These are phyloP conservation scores for Zygosaccharomyces lentus DNA, from an alignment of 805 yeast species.

Conservation along the genomic window DNA sequence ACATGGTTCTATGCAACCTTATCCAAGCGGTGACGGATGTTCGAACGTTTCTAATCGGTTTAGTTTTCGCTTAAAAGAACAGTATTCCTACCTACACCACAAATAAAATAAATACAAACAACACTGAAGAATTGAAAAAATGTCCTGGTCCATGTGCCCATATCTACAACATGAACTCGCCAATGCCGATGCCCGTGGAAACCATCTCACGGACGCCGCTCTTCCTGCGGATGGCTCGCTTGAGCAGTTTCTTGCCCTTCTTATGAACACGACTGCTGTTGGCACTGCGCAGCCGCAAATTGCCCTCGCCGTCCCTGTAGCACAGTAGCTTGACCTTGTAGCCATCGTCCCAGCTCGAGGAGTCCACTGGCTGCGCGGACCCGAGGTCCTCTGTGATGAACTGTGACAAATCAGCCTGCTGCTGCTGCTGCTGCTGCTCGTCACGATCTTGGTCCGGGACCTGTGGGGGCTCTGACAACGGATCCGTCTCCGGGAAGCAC, in stretches of 20 bases:
- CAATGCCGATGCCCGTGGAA: slow-evolving; percentile 32
- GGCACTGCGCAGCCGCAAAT: slow-evolving; percentile 23
- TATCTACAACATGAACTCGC: slow-evolving; percentile 33
- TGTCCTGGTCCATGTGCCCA: slow-evolving; percentile 1
- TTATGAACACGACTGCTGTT: slow-evolving; percentile 8
- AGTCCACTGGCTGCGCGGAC: slow-evolving; percentile 5
- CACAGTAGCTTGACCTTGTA: slow-evolving; percentile 28
- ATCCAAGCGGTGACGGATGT: neutral
- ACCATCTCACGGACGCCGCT: slow-evolving; percentile 35
- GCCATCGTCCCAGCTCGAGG: slow-evolving; percentile 15
- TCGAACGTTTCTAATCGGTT: neutral
- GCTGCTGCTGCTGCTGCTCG: slow-evolving; percentile 1
- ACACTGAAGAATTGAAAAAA: slow-evolving; percentile 10
- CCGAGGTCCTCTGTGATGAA: slow-evolving; percentile 19
- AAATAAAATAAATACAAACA: slow-evolving; percentile 12
- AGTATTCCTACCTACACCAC: slow-evolving; percentile 10
- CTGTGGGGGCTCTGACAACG: slow-evolving; percentile 3
- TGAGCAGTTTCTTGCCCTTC: slow-evolving; percentile 17
- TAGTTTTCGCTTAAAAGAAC: slow-evolving; percentile 1
- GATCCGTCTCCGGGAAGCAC: slow-evolving; percentile 8
- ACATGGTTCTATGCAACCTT: slow-evolving; percentile 39
- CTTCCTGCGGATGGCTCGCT: slow-evolving; percentile 30
- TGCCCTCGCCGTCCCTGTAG: slow-evolving; percentile 33
- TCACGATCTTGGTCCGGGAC: neutral
- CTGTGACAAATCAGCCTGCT: slow-evolving; percentile 12